Percentiles rank a stretch among this genome's conserved stretches.
Evolutionary conservation across 371 early-diverging fungal species (phyloP).

Genomic region (Catenaria anguillulae): DNA sequence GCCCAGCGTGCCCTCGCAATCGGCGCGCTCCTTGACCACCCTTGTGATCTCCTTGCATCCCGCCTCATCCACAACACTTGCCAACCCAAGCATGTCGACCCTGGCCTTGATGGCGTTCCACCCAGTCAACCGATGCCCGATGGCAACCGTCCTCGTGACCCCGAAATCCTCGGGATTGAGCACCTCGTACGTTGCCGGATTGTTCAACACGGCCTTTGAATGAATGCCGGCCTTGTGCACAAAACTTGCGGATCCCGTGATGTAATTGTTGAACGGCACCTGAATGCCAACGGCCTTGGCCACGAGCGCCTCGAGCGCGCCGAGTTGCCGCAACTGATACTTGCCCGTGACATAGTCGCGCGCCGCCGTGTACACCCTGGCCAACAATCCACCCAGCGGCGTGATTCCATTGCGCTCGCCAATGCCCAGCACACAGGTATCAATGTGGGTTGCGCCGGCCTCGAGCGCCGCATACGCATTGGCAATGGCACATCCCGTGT

Average conservation of each 20-base stretch:
- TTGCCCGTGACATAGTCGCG: slow-evolving; percentile 74
- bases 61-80: slow-evolving; percentile 73
- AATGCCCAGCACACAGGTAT: slow-evolving; percentile 91
- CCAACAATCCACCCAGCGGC: slow-evolving; percentile 81
- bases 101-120: slow-evolving; percentile 98
- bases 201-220: slow-evolving; percentile 94
- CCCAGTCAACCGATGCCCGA: slow-evolving; percentile 90
- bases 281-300: slow-evolving; percentile 86
- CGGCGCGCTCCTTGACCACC: slow-evolving; percentile 79
- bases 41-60: slow-evolving; percentile 81
- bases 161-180: slow-evolving; percentile 92
- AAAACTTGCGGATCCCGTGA: slow-evolving; percentile 94
- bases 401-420: slow-evolving; percentile 97
- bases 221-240: slow-evolving; percentile 98
- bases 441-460: slow-evolving; percentile 94
- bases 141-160: slow-evolving; percentile 89
- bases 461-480: slow-evolving; percentile 91
- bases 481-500: slow-evolving; percentile 95
- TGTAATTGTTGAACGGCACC: slow-evolving; percentile 96
- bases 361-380: slow-evolving; percentile 86
- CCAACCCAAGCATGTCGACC: slow-evolving; percentile 69
- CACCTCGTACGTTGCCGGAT: slow-evolving; percentile 93
- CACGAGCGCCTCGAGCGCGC: slow-evolving; percentile 85
- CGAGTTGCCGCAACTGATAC: slow-evolving; percentile 77
- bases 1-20: neutral